Conservation (phyloP, 345 rosid species). For the Moringa oleifera region DNA sequence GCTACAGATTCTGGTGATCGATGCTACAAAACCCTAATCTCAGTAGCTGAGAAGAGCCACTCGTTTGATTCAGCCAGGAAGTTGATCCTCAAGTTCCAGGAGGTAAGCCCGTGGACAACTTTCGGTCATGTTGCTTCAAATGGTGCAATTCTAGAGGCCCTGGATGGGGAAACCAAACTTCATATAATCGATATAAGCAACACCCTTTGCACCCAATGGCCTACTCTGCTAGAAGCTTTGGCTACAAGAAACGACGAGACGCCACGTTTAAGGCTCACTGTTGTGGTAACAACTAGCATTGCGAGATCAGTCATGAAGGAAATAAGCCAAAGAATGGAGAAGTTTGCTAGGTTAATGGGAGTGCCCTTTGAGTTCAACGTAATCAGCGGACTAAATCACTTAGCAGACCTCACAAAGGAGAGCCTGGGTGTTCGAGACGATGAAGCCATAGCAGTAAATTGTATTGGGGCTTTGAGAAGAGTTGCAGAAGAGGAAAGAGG, state of each 20-base stretch:
- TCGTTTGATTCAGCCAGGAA: slow-evolving; percentile 59
- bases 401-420: slow-evolving; percentile 46
- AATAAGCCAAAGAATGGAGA: slow-evolving; percentile 72
- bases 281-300: slow-evolving; percentile 43
- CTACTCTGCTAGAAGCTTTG: slow-evolving; percentile 63
- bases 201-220: slow-evolving; percentile 89
- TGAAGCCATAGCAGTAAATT: slow-evolving; percentile 60
- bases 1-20: slow-evolving; percentile 60
- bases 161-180: slow-evolving; percentile 59
- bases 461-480: slow-evolving; percentile 51
- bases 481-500: slow-evolving; percentile 38
- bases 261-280: slow-evolving; percentile 64
- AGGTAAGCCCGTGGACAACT: slow-evolving; percentile 83
- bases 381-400: slow-evolving; percentile 32
- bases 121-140: slow-evolving; percentile 79
- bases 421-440: slow-evolving; percentile 40
- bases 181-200: slow-evolving; percentile 70
- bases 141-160: slow-evolving; percentile 68
- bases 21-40: slow-evolving; percentile 59
- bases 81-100: slow-evolving; percentile 67
- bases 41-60: slow-evolving; percentile 52
- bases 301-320: slow-evolving; percentile 55
- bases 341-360: slow-evolving; percentile 75
- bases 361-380: slow-evolving; percentile 68
- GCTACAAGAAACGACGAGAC: slow-evolving; percentile 70